Conservation (phyloP, 345 rosid species). For the Sonneratia alba region DNA sequence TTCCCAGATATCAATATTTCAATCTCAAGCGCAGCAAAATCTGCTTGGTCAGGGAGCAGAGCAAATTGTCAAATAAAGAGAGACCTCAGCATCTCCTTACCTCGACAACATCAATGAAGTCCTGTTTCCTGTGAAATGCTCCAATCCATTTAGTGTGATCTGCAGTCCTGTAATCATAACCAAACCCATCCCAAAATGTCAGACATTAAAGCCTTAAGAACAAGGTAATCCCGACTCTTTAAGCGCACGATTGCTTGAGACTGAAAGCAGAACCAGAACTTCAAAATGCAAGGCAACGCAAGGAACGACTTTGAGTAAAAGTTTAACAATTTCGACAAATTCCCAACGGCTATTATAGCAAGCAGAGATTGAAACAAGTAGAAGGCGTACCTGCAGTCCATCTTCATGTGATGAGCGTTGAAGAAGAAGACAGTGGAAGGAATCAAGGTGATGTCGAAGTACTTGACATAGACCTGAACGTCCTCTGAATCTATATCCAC, state of each 20-base stretch:
- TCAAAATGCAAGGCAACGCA: too few relatives aligned
- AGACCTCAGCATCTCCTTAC: conserved; percentile 18
- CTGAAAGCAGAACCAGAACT: too few relatives aligned
- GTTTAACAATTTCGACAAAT: too few relatives aligned
- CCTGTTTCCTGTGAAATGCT: conserved; percentile 68
- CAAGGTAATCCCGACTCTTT: too few relatives aligned
- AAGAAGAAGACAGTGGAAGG: conserved; percentile 89
- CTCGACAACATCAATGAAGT: conserved; percentile 89
- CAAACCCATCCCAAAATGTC: background rate
- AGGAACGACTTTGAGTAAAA: too few relatives aligned
- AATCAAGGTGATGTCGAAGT: conserved; percentile 59
- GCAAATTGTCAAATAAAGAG: background rate
- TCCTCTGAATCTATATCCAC: conserved; percentile 70
- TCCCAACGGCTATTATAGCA: too few relatives aligned
- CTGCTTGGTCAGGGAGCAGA: background rate
- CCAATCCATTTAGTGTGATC: conserved; percentile 96
- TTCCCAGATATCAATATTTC: background rate
- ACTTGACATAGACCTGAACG: conserved; percentile 69
- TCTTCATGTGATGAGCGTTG: conserved; percentile 91
- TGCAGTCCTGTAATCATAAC: conserved; percentile 49
- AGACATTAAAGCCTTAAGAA: background rate
- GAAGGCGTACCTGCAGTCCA: conserved; percentile 70
- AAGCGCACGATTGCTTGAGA: too few relatives aligned
- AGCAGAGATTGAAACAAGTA: background rate
- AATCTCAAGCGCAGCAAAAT: background rate